Percentiles rank a stretch among this genome's conserved stretches.
Conservation (phyloP, 495 filamentous ascomycete genomes). For the Trichoderma erinaceum region DNA sequence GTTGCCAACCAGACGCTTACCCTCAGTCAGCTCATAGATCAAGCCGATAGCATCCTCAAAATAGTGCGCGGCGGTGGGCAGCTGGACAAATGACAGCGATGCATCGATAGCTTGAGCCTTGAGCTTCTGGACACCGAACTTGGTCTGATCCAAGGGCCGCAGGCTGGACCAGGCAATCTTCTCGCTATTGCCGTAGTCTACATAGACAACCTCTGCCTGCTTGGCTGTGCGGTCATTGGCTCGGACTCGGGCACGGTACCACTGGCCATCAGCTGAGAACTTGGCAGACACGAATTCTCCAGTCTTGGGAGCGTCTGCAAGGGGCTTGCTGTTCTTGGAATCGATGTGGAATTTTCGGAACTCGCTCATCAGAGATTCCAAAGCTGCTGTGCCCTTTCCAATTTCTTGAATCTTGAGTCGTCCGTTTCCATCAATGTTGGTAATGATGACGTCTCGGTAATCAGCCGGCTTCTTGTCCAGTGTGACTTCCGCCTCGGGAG, state of each 20-base stretch:
- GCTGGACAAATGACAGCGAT: constrained; percentile 78
- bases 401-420: constrained; percentile 84
- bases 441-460: constrained; percentile 88
- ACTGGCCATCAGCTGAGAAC: constrained; percentile 79
- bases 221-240: constrained; percentile 87
- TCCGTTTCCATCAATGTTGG: constrained; percentile 71
- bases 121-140: constrained; percentile 74
- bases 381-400: constrained; percentile 69
- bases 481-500: constrained; percentile 35
- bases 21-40: constrained; percentile 58
- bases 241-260: constrained; percentile 89
- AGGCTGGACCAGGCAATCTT: constrained; percentile 74
- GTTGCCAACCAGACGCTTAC: constrained; percentile 74
- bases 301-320: constrained; percentile 75
- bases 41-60: constrained; percentile 67
- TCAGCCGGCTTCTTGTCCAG: constrained; percentile 61
- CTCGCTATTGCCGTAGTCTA: constrained; percentile 96
- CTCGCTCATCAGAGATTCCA: constrained; percentile 78
- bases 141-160: constrained; percentile 66
- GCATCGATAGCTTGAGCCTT: constrained; percentile 84
- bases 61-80: constrained; percentile 74
- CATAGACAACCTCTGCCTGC: constrained; percentile 82
- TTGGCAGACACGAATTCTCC: constrained; percentile 86
- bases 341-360: constrained; percentile 85
- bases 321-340: constrained; percentile 59